These are phyloP conservation scores for Circinella minor DNA, from an alignment of 371 early-diverging fungal genomes.

Conservation along the genomic window DNA sequence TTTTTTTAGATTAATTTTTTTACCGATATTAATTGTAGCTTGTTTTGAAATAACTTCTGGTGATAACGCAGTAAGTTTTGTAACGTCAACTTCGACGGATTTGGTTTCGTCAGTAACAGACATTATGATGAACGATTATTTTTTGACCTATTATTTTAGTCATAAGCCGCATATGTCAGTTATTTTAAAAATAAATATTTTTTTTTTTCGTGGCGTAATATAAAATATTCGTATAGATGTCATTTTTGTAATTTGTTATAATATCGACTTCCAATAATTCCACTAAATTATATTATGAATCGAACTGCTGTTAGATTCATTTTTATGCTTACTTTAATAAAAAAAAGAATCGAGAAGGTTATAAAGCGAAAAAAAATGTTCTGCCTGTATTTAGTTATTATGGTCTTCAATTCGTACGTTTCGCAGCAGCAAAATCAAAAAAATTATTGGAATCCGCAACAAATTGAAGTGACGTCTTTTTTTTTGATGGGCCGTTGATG, in stretches of 20 bases:
- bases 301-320: too few species aligned
- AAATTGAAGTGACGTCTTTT: not conserved
- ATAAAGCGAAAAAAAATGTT: not conserved
- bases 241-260: too few species aligned
- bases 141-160: not conserved
- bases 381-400: not conserved
- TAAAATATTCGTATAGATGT: too few species aligned
- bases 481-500: not conserved
- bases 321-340: not conserved
- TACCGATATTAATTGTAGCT: conserved; percentile 99
- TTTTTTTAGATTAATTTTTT: not conserved
- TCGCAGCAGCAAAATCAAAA: not conserved
- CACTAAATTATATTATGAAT: too few species aligned
- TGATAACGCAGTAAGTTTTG: conserved; percentile 75
- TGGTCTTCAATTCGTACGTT: not conserved
- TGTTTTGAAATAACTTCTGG: conserved; percentile 96
- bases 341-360: not conserved
- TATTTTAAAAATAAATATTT: not conserved
- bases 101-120: conserved; percentile 19
- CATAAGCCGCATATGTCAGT: not conserved
- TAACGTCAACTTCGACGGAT: conserved; percentile 41
- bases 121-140: conserved; percentile 15
- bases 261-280: too few species aligned
- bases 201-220: not conserved
- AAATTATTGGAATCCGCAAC: not conserved